Evolutionary conservation across 495 filamentous ascomycete genomes (phyloP).

Genomic region (Apodospora peruviana): DNA sequence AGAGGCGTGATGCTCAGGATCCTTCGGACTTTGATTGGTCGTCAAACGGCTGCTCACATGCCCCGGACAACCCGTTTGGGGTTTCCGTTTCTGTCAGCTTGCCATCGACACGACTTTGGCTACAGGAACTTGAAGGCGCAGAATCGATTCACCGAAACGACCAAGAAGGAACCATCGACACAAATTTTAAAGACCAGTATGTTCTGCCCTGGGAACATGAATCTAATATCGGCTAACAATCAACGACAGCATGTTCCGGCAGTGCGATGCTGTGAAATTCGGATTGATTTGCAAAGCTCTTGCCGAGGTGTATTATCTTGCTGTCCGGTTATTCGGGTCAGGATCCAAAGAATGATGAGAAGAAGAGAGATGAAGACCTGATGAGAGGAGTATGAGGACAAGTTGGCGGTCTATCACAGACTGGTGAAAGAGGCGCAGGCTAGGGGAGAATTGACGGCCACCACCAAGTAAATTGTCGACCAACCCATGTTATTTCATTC

Average conservation of each 20-base stretch:
- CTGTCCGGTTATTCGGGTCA: slow-evolving; percentile 40
- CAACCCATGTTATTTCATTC: not conserved
- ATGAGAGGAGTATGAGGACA: slow-evolving; percentile 25
- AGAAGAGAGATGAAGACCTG: slow-evolving; percentile 22
- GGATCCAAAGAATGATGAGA: slow-evolving; percentile 14
- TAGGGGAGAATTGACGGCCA: slow-evolving; percentile 5
- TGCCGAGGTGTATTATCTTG: slow-evolving; percentile 41
- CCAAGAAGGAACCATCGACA: slow-evolving; percentile 31
- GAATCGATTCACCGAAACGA: slow-evolving; percentile 29
- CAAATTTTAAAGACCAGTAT: slow-evolving; percentile 40
- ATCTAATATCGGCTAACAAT: not conserved
- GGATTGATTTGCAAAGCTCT: slow-evolving; percentile 24
- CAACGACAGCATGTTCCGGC: slow-evolving; percentile 23
- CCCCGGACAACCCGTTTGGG: slow-evolving; percentile 40
- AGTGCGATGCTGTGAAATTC: slow-evolving; percentile 14
- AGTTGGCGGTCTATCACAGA: slow-evolving; percentile 24
- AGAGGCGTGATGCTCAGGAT: slow-evolving; percentile 20
- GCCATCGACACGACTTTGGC: slow-evolving; percentile 47
- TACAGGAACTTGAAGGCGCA: slow-evolving; percentile 41
- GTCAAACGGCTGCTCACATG: slow-evolving; percentile 36
- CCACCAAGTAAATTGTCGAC: not conserved
- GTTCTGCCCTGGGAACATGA: not conserved
- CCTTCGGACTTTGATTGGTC: slow-evolving; percentile 35
- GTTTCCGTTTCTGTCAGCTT: slow-evolving; percentile 37
- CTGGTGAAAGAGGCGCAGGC: slow-evolving; percentile 24